Conservation (phyloP, 2,329 filamentous ascomycete genomes). For the Blastomyces parvus region DNA sequence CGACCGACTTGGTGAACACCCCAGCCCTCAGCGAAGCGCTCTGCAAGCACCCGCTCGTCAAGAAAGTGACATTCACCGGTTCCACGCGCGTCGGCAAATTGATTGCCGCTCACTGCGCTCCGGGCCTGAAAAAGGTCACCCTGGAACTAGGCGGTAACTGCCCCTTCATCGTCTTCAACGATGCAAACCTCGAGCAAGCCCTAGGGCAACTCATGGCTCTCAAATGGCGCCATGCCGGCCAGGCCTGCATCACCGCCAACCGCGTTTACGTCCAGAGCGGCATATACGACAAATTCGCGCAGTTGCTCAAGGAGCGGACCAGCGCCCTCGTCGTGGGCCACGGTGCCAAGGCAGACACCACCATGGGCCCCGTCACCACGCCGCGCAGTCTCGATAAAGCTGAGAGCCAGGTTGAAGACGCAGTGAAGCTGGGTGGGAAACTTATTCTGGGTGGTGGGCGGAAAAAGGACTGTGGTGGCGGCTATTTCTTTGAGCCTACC, state of each 20-base stretch:
- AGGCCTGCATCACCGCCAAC: conserved; percentile 32
- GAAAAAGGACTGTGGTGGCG: conserved; percentile 44
- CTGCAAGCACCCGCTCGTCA: conserved; percentile 24
- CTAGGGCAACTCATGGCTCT: conserved; percentile 23
- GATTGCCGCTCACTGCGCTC: conserved; percentile 26
- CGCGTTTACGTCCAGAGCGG: conserved; percentile 29
- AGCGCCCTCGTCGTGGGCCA: conserved; percentile 50
- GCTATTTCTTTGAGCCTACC: conserved; percentile 63
- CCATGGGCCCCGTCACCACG: conserved; percentile 53
- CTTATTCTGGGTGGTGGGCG: conserved; percentile 51
- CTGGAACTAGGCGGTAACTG: conserved; percentile 40
- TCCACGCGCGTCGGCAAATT: conserved; percentile 29
- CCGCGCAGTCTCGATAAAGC: conserved; percentile 49
- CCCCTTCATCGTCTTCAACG: conserved; percentile 35
- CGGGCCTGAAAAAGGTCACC: conserved; percentile 34
- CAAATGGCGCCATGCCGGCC: conserved; percentile 29
- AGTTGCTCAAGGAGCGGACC: conserved; percentile 45
- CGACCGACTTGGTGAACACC: conserved; percentile 26
- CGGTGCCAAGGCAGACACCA: conserved; percentile 45
- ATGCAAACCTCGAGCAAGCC: conserved; percentile 32
- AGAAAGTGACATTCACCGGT: conserved; percentile 29
- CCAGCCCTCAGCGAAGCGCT: conserved; percentile 25
- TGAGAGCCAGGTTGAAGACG: conserved; percentile 53
- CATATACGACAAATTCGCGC: conserved; percentile 43
- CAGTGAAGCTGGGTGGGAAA: conserved; percentile 52